These are phyloP conservation scores for Suillus bovinus DNA, from an alignment of 768 basidiomycete species.

Conservation along the genomic window DNA sequence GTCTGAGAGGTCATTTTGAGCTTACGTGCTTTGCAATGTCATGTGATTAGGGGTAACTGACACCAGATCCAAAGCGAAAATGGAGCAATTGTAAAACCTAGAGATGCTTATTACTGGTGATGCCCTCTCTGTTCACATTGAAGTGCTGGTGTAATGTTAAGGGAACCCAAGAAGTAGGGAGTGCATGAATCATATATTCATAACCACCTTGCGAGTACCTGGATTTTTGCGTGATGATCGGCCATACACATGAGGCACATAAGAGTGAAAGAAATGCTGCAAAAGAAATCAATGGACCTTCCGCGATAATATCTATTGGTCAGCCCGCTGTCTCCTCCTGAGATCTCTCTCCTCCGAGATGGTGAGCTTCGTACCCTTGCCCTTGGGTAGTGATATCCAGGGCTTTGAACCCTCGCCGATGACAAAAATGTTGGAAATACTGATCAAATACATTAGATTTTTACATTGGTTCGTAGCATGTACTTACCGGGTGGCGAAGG, in stretches of 20 bases:
- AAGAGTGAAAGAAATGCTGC: conserved; percentile 10
- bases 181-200: conserved; percentile 14
- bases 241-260: conserved; percentile 21
- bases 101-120: conserved; percentile 51
- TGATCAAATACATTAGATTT: conserved; percentile 27
- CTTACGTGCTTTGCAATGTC: no score
- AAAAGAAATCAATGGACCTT: conserved; percentile 9
- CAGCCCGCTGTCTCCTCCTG: conserved; percentile 79
- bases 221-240: conserved; percentile 22
- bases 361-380: conserved; percentile 96
- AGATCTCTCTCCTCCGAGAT: conserved; percentile 96
- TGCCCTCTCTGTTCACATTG: not conserved
- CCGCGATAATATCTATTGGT: conserved; percentile 48
- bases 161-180: not conserved
- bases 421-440: conserved; percentile 97
- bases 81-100: conserved; percentile 40
- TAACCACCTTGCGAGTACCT: conserved; percentile 17
- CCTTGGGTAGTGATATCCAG: conserved; percentile 95
- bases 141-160: not conserved
- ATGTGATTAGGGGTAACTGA: no score
- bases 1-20: no score
- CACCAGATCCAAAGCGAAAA: no score
- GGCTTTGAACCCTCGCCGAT: conserved; percentile 95
- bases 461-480: not conserved
- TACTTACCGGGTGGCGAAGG: conserved; percentile 94